phyloP scores from a whole-genome alignment of 768 basidiomycete species.

The Auriculariales sp. region DNA sequence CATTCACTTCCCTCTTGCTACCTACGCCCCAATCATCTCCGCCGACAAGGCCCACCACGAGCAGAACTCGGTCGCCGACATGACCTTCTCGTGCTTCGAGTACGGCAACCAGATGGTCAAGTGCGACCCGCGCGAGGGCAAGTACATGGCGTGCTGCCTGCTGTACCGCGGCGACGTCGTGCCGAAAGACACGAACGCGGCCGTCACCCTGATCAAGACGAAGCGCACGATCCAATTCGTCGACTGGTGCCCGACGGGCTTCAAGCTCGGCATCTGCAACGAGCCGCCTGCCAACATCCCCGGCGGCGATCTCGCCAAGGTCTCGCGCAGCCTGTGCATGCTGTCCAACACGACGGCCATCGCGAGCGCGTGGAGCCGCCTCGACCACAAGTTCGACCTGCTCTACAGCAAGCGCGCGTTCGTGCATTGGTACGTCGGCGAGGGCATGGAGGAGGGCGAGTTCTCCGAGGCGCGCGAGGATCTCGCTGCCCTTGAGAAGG shows the following conservation, averaged over 20 bases:
- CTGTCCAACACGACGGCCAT: conserved; percentile 63
- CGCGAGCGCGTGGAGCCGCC: conserved; percentile 56
- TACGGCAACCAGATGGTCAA: conserved; percentile 67
- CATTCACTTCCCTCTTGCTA: conserved; percentile 56
- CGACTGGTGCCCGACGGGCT: conserved; percentile 66
- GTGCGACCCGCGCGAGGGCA: conserved; percentile 67
- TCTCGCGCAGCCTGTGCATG: conserved; percentile 66
- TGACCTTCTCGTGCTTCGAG: conserved; percentile 67
- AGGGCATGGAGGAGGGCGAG: conserved; percentile 99
- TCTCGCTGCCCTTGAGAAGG: conserved; percentile 96
- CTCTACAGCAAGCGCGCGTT: conserved; percentile 48
- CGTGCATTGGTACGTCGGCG: conserved; percentile 50
- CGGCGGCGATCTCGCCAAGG: conserved; percentile 66
- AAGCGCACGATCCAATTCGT: conserved; percentile 69
- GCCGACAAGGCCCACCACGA: conserved; percentile 51
- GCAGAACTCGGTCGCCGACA: conserved; percentile 54
- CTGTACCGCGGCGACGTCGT: conserved; percentile 67
- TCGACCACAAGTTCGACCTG: conserved; percentile 68
- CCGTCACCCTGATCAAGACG: conserved; percentile 60
- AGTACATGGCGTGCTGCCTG: conserved; percentile 64
- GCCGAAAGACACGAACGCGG: conserved; percentile 65
- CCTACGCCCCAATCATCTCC: conserved; percentile 51
- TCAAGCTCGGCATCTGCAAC: conserved; percentile 57
- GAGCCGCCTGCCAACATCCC: conserved; percentile 64
- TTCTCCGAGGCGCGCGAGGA: conserved; percentile 98